phyloP scores from a whole-genome alignment of 208 protist genomes.

The Herpetomonas tarakana region DNA sequence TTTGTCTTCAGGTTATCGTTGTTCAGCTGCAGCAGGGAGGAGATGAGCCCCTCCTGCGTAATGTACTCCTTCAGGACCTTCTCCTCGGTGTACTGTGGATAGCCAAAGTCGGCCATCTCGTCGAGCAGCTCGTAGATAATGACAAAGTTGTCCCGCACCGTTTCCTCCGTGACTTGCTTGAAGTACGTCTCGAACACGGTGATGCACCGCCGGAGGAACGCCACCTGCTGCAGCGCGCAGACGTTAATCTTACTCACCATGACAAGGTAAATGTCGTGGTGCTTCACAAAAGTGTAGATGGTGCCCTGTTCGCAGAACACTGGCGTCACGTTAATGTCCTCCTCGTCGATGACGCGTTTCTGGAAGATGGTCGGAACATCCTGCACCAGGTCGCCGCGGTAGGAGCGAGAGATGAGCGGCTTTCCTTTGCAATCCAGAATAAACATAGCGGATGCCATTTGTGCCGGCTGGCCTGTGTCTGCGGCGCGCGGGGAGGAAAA shows the following conservation, averaged over 20 bases:
- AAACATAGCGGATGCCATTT: slow-evolving; percentile 91
- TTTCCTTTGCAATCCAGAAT: slow-evolving; percentile 95
- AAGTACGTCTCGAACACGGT: slow-evolving; percentile 95
- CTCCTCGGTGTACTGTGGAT: slow-evolving; percentile 96
- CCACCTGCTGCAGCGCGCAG: slow-evolving; percentile 92
- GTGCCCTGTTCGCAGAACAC: slow-evolving; percentile 92
- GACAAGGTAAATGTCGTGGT: slow-evolving; percentile 95
- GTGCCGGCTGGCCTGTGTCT: neutral
- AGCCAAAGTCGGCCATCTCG: slow-evolving; percentile 99
- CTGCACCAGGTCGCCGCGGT: slow-evolving; percentile 93
- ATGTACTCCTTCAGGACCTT: slow-evolving; percentile 97
- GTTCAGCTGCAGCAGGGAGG: slow-evolving; percentile 25
- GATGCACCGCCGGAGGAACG: slow-evolving; percentile 93
- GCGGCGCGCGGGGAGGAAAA: neutral
- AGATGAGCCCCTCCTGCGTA: slow-evolving; percentile 82
- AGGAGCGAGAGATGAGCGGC: slow-evolving; percentile 95
- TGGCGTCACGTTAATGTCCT: slow-evolving; percentile 88
- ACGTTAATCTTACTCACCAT: slow-evolving; percentile 95
- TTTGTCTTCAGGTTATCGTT: slow-evolving; percentile 42
- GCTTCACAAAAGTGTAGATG: slow-evolving; percentile 94
- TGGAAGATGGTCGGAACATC: slow-evolving; percentile 86
- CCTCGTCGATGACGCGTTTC: slow-evolving; percentile 90
- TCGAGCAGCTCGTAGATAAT: slow-evolving; percentile 99
- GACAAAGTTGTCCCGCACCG: slow-evolving; percentile 97
- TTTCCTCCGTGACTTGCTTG: slow-evolving; percentile 94